Evolutionary conservation across 495 filamentous ascomycete species (phyloP).

Genomic region (Penicillium parvum): DNA sequence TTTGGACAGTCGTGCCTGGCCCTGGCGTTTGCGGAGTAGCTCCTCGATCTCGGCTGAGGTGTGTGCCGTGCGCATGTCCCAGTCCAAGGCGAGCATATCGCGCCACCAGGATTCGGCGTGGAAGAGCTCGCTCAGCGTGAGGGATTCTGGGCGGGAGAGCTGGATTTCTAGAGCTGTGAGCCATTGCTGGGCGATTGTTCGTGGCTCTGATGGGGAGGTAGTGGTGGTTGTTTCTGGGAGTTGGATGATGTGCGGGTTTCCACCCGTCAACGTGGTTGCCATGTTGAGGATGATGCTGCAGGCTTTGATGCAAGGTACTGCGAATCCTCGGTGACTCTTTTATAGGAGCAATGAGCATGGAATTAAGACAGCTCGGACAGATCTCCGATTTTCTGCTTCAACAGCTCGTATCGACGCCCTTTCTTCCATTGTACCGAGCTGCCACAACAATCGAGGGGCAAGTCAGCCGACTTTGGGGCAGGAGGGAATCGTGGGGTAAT

Average conservation of each 20-base stretch:
- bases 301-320: too few relatives aligned
- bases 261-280: constrained; percentile 24
- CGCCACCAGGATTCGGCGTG: constrained; percentile 58
- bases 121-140: constrained; percentile 38
- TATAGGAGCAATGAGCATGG: background rate
- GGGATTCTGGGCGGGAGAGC: constrained; percentile 15
- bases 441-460: background rate
- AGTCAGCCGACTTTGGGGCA: constrained; percentile 4
- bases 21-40: constrained; percentile 41
- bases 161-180: constrained; percentile 25
- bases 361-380: background rate
- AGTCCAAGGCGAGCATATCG: constrained; percentile 57
- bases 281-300: constrained; percentile 6
- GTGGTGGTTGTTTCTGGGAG: constrained; percentile 27
- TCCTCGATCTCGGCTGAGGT: constrained; percentile 42
- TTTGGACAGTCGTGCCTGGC: constrained; percentile 26
- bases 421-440: constrained; percentile 6
- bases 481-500: constrained; percentile 12
- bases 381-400: background rate
- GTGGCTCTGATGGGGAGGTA: constrained; percentile 17
- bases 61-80: constrained; percentile 54
- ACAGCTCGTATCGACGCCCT: background rate
- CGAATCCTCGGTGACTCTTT: too few relatives aligned
- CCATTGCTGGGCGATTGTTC: constrained; percentile 35
- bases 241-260: constrained; percentile 30